A percentile compares a stretch with the other conserved stretches of the same genome.
These are phyloP conservation scores for Rubia peregrina DNA, from an alignment of 305 asterid species.

Conservation along the genomic window DNA sequence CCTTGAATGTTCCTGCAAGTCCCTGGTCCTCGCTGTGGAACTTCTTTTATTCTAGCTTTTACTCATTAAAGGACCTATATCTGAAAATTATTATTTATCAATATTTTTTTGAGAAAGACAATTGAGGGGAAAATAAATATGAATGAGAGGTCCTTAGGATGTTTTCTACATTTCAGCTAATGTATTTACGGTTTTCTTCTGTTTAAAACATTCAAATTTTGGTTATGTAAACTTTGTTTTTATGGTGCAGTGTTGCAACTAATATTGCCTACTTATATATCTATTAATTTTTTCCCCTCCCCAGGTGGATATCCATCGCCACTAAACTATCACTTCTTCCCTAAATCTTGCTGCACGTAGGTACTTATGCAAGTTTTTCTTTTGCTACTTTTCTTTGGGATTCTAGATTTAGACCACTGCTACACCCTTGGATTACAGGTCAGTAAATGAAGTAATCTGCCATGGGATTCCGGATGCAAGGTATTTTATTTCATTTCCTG, in stretches of 20 bases:
- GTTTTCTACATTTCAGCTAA: not conserved
- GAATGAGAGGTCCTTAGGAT: not conserved
- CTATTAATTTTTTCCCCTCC: conserved; percentile 13
- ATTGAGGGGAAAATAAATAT: not conserved
- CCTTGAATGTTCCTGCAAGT: not conserved
- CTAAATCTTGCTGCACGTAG: conserved; percentile 99
- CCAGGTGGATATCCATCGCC: conserved; percentile 99
- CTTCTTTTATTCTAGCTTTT: not conserved
- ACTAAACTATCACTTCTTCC: conserved; percentile 85
- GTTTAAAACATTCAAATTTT: not conserved
- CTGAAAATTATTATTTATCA: not conserved
- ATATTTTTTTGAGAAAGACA: not conserved
- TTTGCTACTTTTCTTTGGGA: conserved; percentile 13
- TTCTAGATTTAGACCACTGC: conserved; percentile 18
- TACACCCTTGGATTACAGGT: conserved; percentile 44
- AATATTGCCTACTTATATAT: conserved; percentile 8
- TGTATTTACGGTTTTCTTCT: not conserved
- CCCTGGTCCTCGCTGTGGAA: not conserved
- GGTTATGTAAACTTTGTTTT: not conserved
- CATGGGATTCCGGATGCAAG: conserved; percentile 99
- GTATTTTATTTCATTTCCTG: conserved; percentile 33
- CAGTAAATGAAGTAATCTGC: conserved; percentile 96
- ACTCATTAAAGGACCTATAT: not conserved
- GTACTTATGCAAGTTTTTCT: conserved; percentile 38
- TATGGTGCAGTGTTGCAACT: conserved; percentile 7